Percentiles rank a stretch among this genome's conserved stretches.
phyloP scores from a whole-genome alignment of 2,329 filamentous ascomycete species.

The Bipolaris victoriae region DNA sequence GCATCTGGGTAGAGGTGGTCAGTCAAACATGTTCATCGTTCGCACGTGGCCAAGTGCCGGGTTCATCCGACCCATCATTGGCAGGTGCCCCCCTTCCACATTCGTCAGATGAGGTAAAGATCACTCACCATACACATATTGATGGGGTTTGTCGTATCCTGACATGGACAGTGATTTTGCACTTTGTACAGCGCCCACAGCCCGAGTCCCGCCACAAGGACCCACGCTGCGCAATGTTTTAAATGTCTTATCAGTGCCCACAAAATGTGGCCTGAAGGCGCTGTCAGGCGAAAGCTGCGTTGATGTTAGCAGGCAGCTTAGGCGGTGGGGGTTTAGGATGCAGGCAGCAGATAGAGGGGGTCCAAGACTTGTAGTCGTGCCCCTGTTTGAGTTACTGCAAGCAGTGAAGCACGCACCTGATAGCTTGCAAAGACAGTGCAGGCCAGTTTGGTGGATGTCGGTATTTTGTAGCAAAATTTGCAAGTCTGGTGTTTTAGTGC shows the following conservation, averaged over 20 bases:
- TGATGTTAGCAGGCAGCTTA: constrained; percentile 39
- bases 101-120: constrained; percentile 50
- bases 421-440: constrained; percentile 42
- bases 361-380: constrained; percentile 23
- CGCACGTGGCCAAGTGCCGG: constrained; percentile 48
- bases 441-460: constrained; percentile 46
- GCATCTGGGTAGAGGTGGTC: constrained; percentile 60
- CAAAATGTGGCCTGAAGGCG: constrained; percentile 37
- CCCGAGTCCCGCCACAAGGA: constrained; percentile 59
- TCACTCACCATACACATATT: constrained; percentile 81
- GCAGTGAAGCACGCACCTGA: constrained; percentile 42
- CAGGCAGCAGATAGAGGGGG: constrained; percentile 38
- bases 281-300: constrained; percentile 39
- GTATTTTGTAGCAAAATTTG: constrained; percentile 16
- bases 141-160: constrained; percentile 77
- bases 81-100: constrained; percentile 43
- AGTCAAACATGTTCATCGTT: constrained; percentile 49
- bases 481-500: constrained; percentile 12
- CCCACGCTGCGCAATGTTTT: constrained; percentile 42
- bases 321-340: constrained; percentile 23
- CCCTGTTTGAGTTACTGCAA: constrained; percentile 17
- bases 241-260: constrained; percentile 35
- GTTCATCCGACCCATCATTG: constrained; percentile 45
- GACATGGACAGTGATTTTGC: constrained; percentile 73
- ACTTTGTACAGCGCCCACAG: constrained; percentile 42